Evolutionary conservation across 2,329 filamentous ascomycete species (phyloP).

Genomic region (Sporothrix humicola): DNA sequence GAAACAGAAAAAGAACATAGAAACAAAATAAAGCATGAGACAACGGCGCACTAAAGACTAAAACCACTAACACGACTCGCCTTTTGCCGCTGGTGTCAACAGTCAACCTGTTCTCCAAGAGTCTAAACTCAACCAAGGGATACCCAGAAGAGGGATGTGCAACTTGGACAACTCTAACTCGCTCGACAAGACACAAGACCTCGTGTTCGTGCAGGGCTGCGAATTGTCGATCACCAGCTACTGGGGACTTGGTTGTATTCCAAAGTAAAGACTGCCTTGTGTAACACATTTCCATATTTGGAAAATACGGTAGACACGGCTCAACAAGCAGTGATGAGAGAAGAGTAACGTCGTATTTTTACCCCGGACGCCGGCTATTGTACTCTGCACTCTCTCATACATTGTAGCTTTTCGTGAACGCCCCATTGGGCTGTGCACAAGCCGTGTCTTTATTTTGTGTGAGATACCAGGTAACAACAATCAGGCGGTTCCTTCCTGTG

Average conservation of each 20-base stretch:
- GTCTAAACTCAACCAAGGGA: no score
- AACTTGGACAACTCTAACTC: background rate
- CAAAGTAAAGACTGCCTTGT: background rate
- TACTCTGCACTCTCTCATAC: no score
- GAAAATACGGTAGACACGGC: background rate
- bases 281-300: background rate
- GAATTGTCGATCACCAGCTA: background rate
- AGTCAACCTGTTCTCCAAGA: no score
- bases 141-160: no score
- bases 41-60: background rate
- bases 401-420: background rate
- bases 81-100: no score
- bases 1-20: background rate
- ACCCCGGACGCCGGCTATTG: background rate
- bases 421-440: background rate
- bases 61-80: background rate
- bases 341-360: slow-evolving; percentile 20
- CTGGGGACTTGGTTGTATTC: background rate
- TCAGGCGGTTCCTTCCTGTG: no score
- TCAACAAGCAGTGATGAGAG: background rate
- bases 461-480: background rate
- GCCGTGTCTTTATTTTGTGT: background rate
- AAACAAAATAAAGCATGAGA: background rate
- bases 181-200: background rate
- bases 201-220: slow-evolving; percentile 24